Conservation (phyloP, 75 land plant genomes). For the Sequoiadendron giganteum region DNA sequence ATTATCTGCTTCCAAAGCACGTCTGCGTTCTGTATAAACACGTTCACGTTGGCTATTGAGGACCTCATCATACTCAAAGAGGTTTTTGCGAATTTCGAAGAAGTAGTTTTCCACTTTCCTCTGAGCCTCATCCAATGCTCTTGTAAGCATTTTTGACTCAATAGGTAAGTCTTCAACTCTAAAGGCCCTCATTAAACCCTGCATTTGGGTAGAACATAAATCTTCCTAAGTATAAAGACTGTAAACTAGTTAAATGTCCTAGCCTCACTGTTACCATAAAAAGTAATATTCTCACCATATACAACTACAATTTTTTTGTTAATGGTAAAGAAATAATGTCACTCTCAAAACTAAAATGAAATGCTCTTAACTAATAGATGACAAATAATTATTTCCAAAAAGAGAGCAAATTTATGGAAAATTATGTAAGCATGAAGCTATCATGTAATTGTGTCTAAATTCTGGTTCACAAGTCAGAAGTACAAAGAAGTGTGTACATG, state of each 20-base stretch:
- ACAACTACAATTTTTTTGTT: neutral
- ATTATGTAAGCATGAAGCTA: neutral
- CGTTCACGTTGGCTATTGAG: slow-evolving; percentile 98
- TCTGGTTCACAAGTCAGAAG: neutral
- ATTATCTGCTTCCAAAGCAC: slow-evolving; percentile 82
- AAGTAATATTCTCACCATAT: neutral
- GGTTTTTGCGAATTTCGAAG: slow-evolving; percentile 93
- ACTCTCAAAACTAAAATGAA: neutral
- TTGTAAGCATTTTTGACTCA: slow-evolving; percentile 94
- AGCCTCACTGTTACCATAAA: neutral
- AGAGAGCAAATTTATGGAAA: neutral
- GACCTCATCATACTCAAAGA: slow-evolving; percentile 98
- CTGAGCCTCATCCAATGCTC: slow-evolving; percentile 97
- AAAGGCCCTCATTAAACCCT: slow-evolving; percentile 99
- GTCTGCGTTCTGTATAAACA: slow-evolving; percentile 92
- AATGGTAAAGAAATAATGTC: neutral
- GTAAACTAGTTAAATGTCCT: neutral
- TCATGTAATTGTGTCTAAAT: neutral
- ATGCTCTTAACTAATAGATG: neutral
- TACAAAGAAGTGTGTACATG: neutral
- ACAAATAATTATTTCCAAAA: neutral
- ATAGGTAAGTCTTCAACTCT: slow-evolving; percentile 98
- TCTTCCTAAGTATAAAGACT: neutral
- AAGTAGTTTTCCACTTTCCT: slow-evolving; percentile 97
- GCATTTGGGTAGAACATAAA: slow-evolving; percentile 12